Conservation (phyloP, 31 red algal species). For the Odonthalia washingtoniensis region DNA sequence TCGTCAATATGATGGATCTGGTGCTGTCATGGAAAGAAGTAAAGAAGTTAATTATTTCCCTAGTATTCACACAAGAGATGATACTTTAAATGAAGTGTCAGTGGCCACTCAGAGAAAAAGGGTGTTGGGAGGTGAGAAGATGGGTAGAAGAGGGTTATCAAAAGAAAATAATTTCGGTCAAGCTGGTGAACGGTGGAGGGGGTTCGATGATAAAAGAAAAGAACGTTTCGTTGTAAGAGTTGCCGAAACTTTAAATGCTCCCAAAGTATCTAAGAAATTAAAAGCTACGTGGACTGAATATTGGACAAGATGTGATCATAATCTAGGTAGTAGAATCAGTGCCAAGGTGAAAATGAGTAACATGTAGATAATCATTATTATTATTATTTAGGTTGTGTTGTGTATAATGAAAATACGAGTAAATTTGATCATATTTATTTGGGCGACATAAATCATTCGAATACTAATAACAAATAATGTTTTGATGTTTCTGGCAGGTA, state of each 20-base stretch:
- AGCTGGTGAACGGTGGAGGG: conserved; percentile 88
- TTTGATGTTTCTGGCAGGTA: no score
- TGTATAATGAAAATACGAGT: conserved; percentile 2
- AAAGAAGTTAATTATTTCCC: conserved; percentile 94
- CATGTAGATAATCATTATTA: conserved; percentile 59
- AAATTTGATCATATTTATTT: background rate
- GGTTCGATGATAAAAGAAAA: conserved; percentile 82
- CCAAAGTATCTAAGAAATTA: conserved; percentile 77
- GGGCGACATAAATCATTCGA: background rate
- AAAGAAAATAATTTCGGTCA: conserved; percentile 93
- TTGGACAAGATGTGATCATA: conserved; percentile 91
- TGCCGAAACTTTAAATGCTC: conserved; percentile 84
- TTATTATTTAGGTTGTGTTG: background rate
- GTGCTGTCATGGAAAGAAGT: conserved; percentile 77
- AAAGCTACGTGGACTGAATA: conserved; percentile 85
- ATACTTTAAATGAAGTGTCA: conserved; percentile 49
- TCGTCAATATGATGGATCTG: conserved; percentile 88
- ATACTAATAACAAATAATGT: no score
- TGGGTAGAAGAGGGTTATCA: conserved; percentile 55
- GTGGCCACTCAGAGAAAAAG: conserved; percentile 46
- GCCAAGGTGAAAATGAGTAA: conserved; percentile 82
- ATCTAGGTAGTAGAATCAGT: conserved; percentile 73
- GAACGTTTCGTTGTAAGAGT: conserved; percentile 85
- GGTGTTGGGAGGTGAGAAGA: conserved; percentile 23
- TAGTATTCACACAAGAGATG: conserved; percentile 53